Percentiles rank a stretch among this genome's conserved stretches.
Conservation (phyloP, 371 early-diverging fungal species). For the Haplosporangium sp. region DNA sequence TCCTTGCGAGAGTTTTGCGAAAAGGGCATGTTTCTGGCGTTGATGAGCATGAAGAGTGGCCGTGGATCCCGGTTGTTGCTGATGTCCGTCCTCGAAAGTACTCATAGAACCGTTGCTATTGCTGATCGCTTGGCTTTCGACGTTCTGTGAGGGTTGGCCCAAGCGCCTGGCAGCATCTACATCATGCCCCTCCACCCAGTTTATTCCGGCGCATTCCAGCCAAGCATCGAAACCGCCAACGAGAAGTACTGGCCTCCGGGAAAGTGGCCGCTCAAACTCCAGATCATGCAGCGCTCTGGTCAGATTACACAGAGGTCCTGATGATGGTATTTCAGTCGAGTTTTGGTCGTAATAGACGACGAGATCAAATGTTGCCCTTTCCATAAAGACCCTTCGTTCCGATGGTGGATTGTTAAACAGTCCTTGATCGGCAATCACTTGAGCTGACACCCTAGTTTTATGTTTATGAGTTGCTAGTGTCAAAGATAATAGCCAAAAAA, state of each 20-base stretch:
- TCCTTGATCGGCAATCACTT: constrained; percentile 58
- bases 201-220: constrained; percentile 60
- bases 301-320: constrained; percentile 33
- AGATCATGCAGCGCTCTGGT: constrained; percentile 67
- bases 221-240: constrained; percentile 84
- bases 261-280: constrained; percentile 64
- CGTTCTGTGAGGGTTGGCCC: constrained; percentile 28
- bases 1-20: constrained; percentile 28
- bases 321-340: constrained; percentile 15
- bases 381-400: constrained; percentile 70
- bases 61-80: constrained; percentile 12
- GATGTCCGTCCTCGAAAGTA: constrained; percentile 6
- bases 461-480: not conserved
- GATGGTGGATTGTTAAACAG: constrained; percentile 59
- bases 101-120: not conserved
- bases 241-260: constrained; percentile 72
- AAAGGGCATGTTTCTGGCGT: constrained; percentile 12
- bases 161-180: constrained; percentile 19
- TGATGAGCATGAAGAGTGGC: constrained; percentile 7
- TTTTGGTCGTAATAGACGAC: constrained; percentile 81
- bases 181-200: constrained; percentile 53
- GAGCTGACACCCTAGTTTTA: constrained; percentile 56
- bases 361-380: constrained; percentile 76
- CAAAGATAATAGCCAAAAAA: not conserved
- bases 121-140: constrained; percentile 7